A percentile compares a stretch with the other conserved stretches of the same genome.
Evolutionary conservation across 345 rosid species (phyloP).

Genomic region (Clausena lansium): DNA sequence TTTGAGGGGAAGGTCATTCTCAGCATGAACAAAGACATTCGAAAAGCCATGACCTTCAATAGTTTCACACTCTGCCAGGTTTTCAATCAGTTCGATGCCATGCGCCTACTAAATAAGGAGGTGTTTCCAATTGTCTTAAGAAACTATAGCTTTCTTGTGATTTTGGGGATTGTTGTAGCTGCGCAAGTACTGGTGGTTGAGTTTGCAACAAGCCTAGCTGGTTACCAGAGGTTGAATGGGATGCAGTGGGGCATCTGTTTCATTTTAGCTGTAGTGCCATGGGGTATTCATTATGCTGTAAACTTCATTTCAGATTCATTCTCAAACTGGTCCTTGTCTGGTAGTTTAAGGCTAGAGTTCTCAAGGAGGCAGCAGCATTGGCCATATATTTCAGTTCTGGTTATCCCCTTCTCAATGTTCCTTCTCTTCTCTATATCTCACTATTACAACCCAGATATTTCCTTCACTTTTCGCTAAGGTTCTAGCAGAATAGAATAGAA

Average conservation of each 20-base stretch:
- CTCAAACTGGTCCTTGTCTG: not conserved
- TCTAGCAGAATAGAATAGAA: not conserved
- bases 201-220: not conserved
- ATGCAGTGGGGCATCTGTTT: slow-evolving; percentile 16
- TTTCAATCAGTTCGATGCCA: slow-evolving; percentile 18
- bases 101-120: slow-evolving; percentile 9
- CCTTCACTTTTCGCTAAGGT: not conserved
- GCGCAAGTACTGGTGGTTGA: slow-evolving; percentile 18
- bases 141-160: not conserved
- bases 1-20: slow-evolving; percentile 6
- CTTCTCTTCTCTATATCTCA: not conserved
- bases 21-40: slow-evolving; percentile 1
- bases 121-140: not conserved
- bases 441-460: too few species aligned
- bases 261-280: slow-evolving; percentile 8
- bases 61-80: slow-evolving; percentile 27
- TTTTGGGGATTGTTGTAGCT: not conserved
- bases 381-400: not conserved
- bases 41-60: slow-evolving; percentile 18
- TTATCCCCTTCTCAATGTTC: slow-evolving; percentile 6
- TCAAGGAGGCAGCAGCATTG: not conserved
- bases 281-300: slow-evolving; percentile 6
- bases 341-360: not conserved
- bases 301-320: not conserved
- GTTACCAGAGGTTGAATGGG: slow-evolving; percentile 8